Base-by-base conservation (phyloP, 2,329 filamentous ascomycete species). In the Fusarium lyarnte region DNA sequence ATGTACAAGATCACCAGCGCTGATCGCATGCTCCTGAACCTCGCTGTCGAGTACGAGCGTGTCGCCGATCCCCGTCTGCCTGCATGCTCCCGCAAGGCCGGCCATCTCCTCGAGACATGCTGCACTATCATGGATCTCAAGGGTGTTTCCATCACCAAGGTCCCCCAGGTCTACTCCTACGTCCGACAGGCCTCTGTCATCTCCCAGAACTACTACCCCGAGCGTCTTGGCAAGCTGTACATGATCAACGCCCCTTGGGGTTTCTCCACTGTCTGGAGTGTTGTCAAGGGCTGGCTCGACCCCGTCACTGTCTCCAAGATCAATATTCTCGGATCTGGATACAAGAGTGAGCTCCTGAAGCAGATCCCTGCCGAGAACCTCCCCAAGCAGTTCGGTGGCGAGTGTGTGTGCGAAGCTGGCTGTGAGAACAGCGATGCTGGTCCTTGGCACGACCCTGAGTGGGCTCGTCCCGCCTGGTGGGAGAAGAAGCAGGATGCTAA, bases 101-200 rank as follows among this genome's bases (percentile, higher is more conserved):
- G 93, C 78, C 90, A 92, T 79, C 91, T 99, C 64, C 92, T 98
- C 79, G 96, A 99, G 87, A 99, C 96, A 29, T 98, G 94, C 87
- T 98, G 96, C 91, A 95, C 93, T 73, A 94, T 99, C 85, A 96
- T 98, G 92, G 96, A 99, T 84, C 89, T 98, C 82, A 97, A 97
- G 87, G 95, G 95, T 70, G 95, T 99, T 29, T 94, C 94, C 66
- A 85, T 98, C 77, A 88, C 87, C 81, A 96, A 93, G 84, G 91
- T 94, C 46, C 88, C 90, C 70, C 92, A 92, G 69, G 95, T 98
- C 65, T 97, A 97, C 86, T 88, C 90, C 60, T 98, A 98, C 86
- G 89, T 99, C 76, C 90, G 90, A 78, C 89, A 92, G 81, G 94
- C 94, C 49, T 96, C 94, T 38, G 91, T 86, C 81, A 93, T 99